phyloP scores from a whole-genome alignment of 768 basidiomycete species.

The Amanita molliuscula region DNA sequence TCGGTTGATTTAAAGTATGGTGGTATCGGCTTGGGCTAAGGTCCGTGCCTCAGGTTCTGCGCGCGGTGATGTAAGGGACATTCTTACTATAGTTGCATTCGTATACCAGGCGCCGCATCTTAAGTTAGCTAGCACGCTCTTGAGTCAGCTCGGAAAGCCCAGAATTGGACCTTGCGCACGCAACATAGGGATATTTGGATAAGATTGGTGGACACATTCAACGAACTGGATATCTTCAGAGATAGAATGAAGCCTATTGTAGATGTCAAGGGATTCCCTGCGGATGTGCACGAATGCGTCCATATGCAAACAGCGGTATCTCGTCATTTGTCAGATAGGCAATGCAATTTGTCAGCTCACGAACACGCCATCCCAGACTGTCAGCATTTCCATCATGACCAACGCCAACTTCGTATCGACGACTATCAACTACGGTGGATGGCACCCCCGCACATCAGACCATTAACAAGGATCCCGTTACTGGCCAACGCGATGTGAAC shows the following conservation, averaged over 20 bases:
- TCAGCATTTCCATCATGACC: neutral
- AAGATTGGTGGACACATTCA: conserved; percentile 29
- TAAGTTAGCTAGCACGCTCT: conserved; percentile 57
- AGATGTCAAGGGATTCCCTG: conserved; percentile 66
- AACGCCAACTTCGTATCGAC: neutral
- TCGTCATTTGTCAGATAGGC: no score
- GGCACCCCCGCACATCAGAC: conserved; percentile 15
- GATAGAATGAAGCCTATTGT: conserved; percentile 84
- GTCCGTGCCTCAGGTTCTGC: conserved; percentile 2
- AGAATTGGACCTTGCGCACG: conserved; percentile 24
- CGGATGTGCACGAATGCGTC: conserved; percentile 42
- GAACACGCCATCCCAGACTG: no score
- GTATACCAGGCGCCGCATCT: conserved; percentile 95
- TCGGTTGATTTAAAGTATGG: conserved; percentile 94
- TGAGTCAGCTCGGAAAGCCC: neutral
- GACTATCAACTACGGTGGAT: conserved; percentile 3
- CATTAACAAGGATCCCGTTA: conserved; percentile 3
- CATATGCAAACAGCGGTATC: no score
- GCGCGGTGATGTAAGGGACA: neutral
- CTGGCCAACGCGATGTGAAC: neutral
- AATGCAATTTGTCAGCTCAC: no score
- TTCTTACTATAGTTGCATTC: conserved; percentile 49
- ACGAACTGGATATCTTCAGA: conserved; percentile 71
- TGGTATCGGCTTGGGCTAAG: conserved; percentile 24
- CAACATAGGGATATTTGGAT: conserved; percentile 40